Evolutionary conservation across 306 rosid genomes (phyloP), one percentile per base, ranked within the genome.

Genomic region (Vigna reflexopilosa): DNA sequence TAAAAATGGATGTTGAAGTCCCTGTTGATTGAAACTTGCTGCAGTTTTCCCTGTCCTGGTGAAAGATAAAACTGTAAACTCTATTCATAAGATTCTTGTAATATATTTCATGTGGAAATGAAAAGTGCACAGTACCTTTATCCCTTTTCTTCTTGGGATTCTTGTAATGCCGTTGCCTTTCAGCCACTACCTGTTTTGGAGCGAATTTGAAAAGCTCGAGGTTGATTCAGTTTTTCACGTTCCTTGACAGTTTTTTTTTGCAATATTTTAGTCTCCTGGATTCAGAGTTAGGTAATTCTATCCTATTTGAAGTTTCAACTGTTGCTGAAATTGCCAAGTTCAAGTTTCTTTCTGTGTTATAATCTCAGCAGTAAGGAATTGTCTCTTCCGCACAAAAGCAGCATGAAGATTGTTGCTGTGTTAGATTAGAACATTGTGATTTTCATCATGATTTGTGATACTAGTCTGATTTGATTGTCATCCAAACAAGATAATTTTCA

Each of bases 1-100:
- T 89, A 20, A 93, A 87, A 85, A 86, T 95, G 97, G 89, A 88
- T 77, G 97, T 95, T 50, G 96, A 91, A 81, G 89, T 93, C 70
- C 97, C 91, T 57, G 81, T 91, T 40, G 98, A 93, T 82, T 95
- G 73, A 80, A 65, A 52, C 20, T 19, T 52, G 66, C 30, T 65
- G 70, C 67, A 75, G 17, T 14, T 52, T 82, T 54, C 57, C 26
- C 14, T 28, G 38, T 11, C 79, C 76, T 49, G 14, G 40, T 49
- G 61, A 22, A 75, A 75, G 77, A 66, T 73, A 67, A 80, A 76
- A 22, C 52, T 67, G 80, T 36, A 69, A 52, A 52, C 48, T 72
- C 59, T 26, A 65, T 52, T 76, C 20, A 38, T 63, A 57, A 24
- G 26, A 24, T 67, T 61, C 73, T 72, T 80, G 74, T 68, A 56